phyloP scores from a whole-genome alignment of 2,329 filamentous ascomycete genomes.

The Mycogone perniciosa region DNA sequence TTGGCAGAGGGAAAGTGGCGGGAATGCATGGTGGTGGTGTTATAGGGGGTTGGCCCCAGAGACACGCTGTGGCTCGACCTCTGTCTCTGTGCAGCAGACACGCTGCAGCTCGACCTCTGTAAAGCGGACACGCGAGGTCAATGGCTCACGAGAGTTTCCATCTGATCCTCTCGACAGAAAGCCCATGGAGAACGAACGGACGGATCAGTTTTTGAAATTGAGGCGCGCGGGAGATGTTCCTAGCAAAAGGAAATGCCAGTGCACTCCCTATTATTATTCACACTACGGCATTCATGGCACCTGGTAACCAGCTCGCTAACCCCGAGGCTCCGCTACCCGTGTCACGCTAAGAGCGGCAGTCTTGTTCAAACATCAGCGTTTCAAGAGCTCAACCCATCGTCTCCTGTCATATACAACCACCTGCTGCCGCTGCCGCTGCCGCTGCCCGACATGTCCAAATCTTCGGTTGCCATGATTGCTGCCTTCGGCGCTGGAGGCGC shows the following conservation, averaged over 20 bases:
- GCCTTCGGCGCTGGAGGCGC: conserved; percentile 69
- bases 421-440: neutral
- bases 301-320: no score
- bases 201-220: no score
- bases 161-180: no score
- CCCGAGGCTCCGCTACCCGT: no score
- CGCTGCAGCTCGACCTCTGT: neutral
- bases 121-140: no score
- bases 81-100: neutral
- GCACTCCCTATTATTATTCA: no score
- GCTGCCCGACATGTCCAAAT: conserved; percentile 60
- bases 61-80: neutral
- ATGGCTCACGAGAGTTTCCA: no score
- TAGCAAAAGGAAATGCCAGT: no score
- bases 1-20: conserved; percentile 3
- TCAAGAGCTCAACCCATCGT: no score
- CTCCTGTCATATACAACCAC: neutral
- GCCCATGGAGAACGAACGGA: no score
- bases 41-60: neutral
- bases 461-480: conserved; percentile 68
- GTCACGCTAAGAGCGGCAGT: neutral
- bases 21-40: conserved; percentile 5
- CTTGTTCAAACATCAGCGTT: neutral
- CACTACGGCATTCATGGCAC: no score
- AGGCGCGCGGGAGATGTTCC: no score